Evolutionary conservation across 495 filamentous ascomycete genomes (phyloP).

Genomic region (Neurospora sp.): DNA sequence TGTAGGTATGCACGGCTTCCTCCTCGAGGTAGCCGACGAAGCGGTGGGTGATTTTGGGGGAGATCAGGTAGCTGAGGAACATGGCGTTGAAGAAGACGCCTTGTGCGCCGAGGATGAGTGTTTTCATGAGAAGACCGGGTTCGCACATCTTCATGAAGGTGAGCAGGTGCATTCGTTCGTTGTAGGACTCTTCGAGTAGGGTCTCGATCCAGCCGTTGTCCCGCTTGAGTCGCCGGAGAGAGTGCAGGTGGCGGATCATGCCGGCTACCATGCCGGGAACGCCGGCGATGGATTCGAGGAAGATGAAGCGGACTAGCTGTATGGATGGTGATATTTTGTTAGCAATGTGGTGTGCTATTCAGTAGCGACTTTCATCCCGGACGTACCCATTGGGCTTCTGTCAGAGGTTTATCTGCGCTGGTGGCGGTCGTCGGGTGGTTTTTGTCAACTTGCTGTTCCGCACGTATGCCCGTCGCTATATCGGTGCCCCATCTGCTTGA

Average conservation of each 20-base stretch:
- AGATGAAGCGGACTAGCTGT: conserved; percentile 70
- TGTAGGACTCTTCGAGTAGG: conserved; percentile 85
- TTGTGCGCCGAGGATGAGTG: conserved; percentile 73
- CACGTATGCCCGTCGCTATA: conserved; percentile 33
- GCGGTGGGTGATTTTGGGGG: conserved; percentile 81
- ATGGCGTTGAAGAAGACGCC: conserved; percentile 91
- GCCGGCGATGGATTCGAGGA: conserved; percentile 88
- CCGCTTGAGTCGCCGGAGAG: conserved; percentile 70
- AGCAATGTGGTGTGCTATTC: not conserved
- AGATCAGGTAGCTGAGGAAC: conserved; percentile 82
- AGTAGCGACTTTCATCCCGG: not conserved
- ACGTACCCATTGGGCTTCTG: conserved; percentile 38
- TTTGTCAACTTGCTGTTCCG: conserved; percentile 36
- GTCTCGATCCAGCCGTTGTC: conserved; percentile 99
- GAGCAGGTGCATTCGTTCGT: conserved; percentile 92
- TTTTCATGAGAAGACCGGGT: conserved; percentile 81
- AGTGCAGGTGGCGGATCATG: conserved; percentile 81
- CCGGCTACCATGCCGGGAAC: conserved; percentile 97
- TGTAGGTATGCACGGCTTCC: conserved; percentile 94
- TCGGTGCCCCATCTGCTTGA: conserved; percentile 35
- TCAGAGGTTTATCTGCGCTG: conserved; percentile 33
- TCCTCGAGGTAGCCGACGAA: conserved; percentile 97
- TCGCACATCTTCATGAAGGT: conserved; percentile 91
- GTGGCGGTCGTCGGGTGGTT: conserved; percentile 34
- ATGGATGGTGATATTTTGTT: not conserved